Percentiles rank a stretch among this genome's conserved stretches.
Evolutionary conservation across 352 stramenopile genomes (phyloP).

Genomic region (Phytophthora niederhauseri): DNA sequence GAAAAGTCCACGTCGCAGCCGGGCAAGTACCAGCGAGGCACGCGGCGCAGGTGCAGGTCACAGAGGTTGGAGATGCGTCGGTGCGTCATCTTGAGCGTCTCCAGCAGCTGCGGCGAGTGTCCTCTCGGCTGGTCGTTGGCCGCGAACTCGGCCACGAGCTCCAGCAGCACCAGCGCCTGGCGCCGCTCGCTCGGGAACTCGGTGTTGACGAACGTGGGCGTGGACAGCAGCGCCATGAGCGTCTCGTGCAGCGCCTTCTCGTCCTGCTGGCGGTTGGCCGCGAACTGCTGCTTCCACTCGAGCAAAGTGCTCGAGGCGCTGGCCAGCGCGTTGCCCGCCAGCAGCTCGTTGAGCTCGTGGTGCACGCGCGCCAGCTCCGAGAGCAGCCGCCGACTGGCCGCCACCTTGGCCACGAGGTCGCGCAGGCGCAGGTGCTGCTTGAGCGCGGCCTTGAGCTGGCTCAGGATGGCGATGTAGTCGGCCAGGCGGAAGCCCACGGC

Average conservation of each 20-base stretch:
- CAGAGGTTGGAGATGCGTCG: conserved; percentile 56
- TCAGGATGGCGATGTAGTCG: conserved; percentile 52
- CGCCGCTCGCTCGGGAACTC: conserved; percentile 56
- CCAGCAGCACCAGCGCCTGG: conserved; percentile 63
- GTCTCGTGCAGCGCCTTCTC: conserved; percentile 64
- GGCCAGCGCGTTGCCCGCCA: conserved; percentile 37
- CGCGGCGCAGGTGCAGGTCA: conserved; percentile 51
- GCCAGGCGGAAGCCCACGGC: conserved; percentile 32
- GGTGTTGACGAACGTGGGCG: conserved; percentile 59
- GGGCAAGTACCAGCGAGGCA: conserved; percentile 69
- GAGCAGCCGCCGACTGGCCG: conserved; percentile 54
- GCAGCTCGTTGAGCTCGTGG: conserved; percentile 44
- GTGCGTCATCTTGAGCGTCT: conserved; percentile 73
- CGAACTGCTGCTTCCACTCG: conserved; percentile 56
- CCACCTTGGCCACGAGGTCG: conserved; percentile 42
- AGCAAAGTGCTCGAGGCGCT: conserved; percentile 40
- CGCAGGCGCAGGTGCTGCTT: conserved; percentile 50
- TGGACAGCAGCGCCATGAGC: conserved; percentile 52
- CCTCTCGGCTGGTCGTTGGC: conserved; percentile 36
- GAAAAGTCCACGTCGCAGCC: conserved; percentile 58
- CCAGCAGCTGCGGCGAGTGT: conserved; percentile 55
- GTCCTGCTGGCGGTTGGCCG: conserved; percentile 55
- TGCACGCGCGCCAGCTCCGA: conserved; percentile 44
- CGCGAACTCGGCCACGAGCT: conserved; percentile 59
- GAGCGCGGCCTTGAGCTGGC: conserved; percentile 45